phyloP scores from a whole-genome alignment of 2,329 filamentous ascomycete species.

The Fusarium sambucinum region DNA sequence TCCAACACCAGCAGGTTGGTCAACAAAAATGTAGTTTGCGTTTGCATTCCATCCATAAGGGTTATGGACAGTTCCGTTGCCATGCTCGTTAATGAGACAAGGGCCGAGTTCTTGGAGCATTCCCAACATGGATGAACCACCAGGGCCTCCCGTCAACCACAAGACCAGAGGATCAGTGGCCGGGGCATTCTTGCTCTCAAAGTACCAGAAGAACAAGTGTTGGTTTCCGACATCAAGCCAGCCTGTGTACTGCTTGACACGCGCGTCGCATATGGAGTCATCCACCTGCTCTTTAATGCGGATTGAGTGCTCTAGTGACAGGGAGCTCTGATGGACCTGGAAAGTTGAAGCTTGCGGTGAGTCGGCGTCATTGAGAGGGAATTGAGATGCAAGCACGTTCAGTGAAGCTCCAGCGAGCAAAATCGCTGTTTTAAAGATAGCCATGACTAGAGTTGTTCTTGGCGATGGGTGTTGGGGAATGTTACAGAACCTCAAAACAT shows the following conservation, averaged over 20 bases:
- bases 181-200: conserved; percentile 36
- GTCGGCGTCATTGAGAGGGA: neutral
- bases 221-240: conserved; percentile 35
- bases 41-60: conserved; percentile 41
- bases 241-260: conserved; percentile 40
- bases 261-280: conserved; percentile 32
- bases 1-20: conserved; percentile 39
- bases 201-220: conserved; percentile 43
- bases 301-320: conserved; percentile 29
- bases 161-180: conserved; percentile 32
- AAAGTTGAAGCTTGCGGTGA: conserved; percentile 11
- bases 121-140: conserved; percentile 34
- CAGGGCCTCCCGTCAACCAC: conserved; percentile 42
- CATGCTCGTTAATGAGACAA: conserved; percentile 34
- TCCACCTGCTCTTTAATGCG: conserved; percentile 37
- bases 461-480: neutral
- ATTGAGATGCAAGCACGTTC: conserved; percentile 5
- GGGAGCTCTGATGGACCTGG: conserved; percentile 18
- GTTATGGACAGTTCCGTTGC: conserved; percentile 24
- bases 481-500: neutral
- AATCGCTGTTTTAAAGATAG: conserved; percentile 5
- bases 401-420: conserved; percentile 6
- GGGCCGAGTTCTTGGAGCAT: conserved; percentile 38
- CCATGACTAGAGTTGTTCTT: neutral
- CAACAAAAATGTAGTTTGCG: conserved; percentile 41